Base-by-base conservation (phyloP, 192 early-diverging fungal species). In the Rhizophagus clarus region DNA sequence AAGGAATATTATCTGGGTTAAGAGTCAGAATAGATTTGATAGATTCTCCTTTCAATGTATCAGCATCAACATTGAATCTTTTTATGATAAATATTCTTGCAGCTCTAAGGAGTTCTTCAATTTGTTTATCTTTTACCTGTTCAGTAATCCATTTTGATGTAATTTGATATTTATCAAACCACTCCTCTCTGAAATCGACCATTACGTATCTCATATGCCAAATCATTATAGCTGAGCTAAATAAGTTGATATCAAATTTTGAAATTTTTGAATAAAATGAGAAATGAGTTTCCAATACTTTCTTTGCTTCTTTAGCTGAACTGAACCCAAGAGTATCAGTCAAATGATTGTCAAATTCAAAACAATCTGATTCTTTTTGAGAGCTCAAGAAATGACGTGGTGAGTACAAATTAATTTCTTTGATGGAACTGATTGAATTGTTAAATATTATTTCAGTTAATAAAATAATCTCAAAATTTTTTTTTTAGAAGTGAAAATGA, bases 201-300 rank as follows among this genome's bases (percentile, higher is more conserved):
- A 66, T 29, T 15, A 79, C 77, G 7, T 69, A 69, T 29, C 77
- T 37, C 3, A 79, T 8, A 68, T 49, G 37, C 66, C 77, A 79
- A 78, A 79, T 14, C 26, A 69, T 26, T 17, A 79, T 26, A 7
- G 77, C 77, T 14, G 66, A 69, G 56, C 14, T 79, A 37, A 47
- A 37, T 32, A 79, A 63, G 15, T 79, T 26, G 51, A 3, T 9
- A 60, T 69, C 32, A 69, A 79, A 17, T 60, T 47, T 28, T 24
- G 3, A 24, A 51, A 32, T 10, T 37, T 51, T 79, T 26, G 77
- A 68, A 45, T 79, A 34, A 1, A 31, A 69, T 31, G 77, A 49
- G 9, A 67, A 79, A 56, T 79, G 66, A 6, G 15, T 14, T 34
- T 61, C 32, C 2, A 79, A 20, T 10, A n/a, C 5, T 69, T 79